phyloP scores from a whole-genome alignment of 2,329 filamentous ascomycete genomes.

The Bipolaris gigantea region DNA sequence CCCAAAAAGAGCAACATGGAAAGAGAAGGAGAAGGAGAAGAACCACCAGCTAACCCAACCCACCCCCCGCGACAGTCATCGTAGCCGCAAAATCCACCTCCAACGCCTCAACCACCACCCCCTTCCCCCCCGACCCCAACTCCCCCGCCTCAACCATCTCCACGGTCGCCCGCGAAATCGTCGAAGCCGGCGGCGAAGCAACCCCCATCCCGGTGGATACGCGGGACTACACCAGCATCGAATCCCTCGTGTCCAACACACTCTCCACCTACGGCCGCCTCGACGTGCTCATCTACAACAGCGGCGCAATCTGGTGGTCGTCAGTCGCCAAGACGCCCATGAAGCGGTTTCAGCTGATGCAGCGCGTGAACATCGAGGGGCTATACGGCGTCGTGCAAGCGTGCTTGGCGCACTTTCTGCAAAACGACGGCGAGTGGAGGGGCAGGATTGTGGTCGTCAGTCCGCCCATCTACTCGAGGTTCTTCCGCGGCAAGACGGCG shows the following conservation, averaged over 20 bases:
- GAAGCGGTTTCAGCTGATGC: conserved; percentile 69
- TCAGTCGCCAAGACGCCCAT: conserved; percentile 71
- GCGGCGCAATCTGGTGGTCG: conserved; percentile 84
- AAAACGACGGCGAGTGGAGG: conserved; percentile 53
- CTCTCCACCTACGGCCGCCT: conserved; percentile 63
- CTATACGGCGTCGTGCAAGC: conserved; percentile 74
- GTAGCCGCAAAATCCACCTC: conserved; percentile 76
- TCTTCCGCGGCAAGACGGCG: conserved; percentile 82
- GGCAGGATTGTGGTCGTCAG: conserved; percentile 76
- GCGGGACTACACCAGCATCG: conserved; percentile 63
- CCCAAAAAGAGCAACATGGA: background rate
- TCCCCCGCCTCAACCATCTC: conserved; percentile 74
- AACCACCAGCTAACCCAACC: background rate
- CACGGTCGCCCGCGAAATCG: conserved; percentile 77
- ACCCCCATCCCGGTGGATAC: conserved; percentile 71
- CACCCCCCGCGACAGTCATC: conserved; percentile 59
- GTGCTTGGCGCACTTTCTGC: conserved; percentile 65
- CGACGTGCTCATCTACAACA: conserved; percentile 80
- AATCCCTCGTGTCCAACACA: conserved; percentile 61
- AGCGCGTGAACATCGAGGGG: conserved; percentile 61
- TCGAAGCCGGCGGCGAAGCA: conserved; percentile 63
- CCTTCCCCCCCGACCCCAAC: conserved; percentile 77
- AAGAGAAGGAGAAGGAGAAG: background rate
- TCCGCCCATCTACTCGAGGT: conserved; percentile 82
- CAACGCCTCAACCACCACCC: conserved; percentile 57